These are phyloP conservation scores for Zoysia japonica DNA, from an alignment of 176 grass and related monocot species.

Conservation along the genomic window DNA sequence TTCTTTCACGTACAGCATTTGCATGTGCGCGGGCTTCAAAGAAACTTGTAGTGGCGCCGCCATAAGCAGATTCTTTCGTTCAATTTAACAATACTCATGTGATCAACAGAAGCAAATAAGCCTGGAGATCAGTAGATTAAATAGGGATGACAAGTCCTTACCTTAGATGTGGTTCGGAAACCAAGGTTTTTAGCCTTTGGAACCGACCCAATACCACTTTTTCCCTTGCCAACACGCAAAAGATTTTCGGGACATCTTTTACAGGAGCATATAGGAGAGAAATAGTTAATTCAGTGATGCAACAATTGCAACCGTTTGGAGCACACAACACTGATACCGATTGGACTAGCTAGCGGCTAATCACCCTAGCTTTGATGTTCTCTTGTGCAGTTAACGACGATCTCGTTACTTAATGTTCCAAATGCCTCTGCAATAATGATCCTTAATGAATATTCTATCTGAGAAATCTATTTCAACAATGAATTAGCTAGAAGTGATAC, in stretches of 20 bases:
- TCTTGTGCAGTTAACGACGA: neutral
- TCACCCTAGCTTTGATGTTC: neutral
- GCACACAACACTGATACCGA: neutral
- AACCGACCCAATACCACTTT: neutral
- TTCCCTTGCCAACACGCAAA: neutral
- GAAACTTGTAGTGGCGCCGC: neutral
- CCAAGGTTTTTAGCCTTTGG: neutral
- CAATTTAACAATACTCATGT: neutral
- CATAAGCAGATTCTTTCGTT: neutral
- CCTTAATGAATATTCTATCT: constrained; percentile 27
- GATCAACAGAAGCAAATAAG: neutral
- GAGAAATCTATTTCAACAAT: constrained; percentile 34
- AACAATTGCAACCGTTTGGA: neutral
- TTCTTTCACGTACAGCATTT: neutral
- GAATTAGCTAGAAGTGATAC: constrained; percentile 9
- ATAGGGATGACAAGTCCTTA: no score
- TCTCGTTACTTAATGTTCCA: constrained; percentile 25
- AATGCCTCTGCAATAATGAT: constrained; percentile 30
- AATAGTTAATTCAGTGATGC: neutral
- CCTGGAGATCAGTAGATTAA: neutral
- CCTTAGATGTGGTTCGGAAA: no score
- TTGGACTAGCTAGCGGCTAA: neutral
- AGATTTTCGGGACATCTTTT: neutral
- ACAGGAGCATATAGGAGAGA: neutral
- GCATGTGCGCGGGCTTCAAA: neutral